Evolutionary conservation across 768 basidiomycete genomes (phyloP), one percentile per base, ranked within the genome.

Genomic region (Leccinum ochraceum): DNA sequence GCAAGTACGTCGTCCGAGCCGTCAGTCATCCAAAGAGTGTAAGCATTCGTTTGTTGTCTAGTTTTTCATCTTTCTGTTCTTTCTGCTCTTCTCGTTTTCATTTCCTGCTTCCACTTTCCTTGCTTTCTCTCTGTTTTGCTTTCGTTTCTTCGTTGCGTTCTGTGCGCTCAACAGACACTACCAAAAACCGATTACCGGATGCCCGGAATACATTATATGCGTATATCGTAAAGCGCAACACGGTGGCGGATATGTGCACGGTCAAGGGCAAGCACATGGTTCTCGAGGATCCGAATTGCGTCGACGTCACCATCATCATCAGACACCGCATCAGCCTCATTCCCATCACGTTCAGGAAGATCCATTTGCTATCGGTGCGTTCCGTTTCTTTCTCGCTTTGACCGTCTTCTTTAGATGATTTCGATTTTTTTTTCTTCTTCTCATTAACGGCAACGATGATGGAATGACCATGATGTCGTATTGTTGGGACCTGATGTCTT

Each of bases 11-110:
- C 42, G 42, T 10, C 17, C 17, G 0, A 37, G 24, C 22, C 59
- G 24, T 34, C 60, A 48, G 24, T 0, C 46, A 3, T 60, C 59
- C 37, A 68, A 63, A 56, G 66, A 69, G 16, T 11, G 68, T 70
- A 34, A 57, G 69, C 4, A 3, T 3, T 22, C 9, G 50, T 44
- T 44, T 34, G 1, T 17, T 26, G 6, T 39, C 20, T 51, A 22
- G n/a, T 56, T 32, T 20, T 30, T 7, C 0, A 30, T 51, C 17
- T n/a, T 30, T 56, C 30, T 28, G 20, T n/a, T 14, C 26, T 34
- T 14, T 53, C 48, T 49, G 13, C 0, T 26, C 28, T 52, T 52
- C 4, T 42, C 3, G 14, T 0, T 26, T 52, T 32, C 17, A 2
- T 1, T 52, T 16, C 50, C 4, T n/a, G 50, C 16, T 28, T 51